These are phyloP conservation scores for Penicillium sp. DNA, from an alignment of 2,329 filamentous ascomycete genomes.

Conservation along the genomic window DNA sequence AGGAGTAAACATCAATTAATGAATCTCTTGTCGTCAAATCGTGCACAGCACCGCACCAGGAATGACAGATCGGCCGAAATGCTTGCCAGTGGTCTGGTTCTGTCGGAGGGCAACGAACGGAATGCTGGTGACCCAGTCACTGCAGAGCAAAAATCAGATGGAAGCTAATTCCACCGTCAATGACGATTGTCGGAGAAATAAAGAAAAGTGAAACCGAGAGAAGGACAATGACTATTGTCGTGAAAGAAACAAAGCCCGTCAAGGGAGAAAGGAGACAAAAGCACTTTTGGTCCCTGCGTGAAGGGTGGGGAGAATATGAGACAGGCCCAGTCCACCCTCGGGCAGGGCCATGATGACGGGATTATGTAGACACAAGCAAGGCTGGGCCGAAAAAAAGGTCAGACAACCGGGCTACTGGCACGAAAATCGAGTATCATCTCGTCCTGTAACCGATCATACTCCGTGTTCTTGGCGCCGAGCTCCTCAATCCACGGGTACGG, in stretches of 20 bases:
- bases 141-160: conserved; percentile 10
- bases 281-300: conserved; percentile 1
- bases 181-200: conserved; percentile 15
- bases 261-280: conserved; percentile 1
- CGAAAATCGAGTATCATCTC: conserved; percentile 4
- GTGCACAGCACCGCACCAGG: conserved; percentile 7
- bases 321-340: conserved; percentile 14
- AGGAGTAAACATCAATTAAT: not conserved
- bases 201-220: not conserved
- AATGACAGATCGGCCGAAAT: conserved; percentile 13
- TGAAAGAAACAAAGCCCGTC: not conserved
- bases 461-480: not conserved
- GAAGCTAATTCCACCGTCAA: conserved; percentile 13
- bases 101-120: conserved; percentile 29
- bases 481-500: not conserved
- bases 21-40: not conserved
- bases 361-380: conserved; percentile 17
- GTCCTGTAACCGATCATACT: conserved; percentile 4
- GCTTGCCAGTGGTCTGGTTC: conserved; percentile 8
- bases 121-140: conserved; percentile 32
- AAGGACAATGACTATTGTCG: conserved; percentile 9
- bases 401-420: not conserved
- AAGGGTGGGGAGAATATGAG: conserved; percentile 15
- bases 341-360: conserved; percentile 1
- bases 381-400: conserved; percentile 3